These are phyloP conservation scores for Effrenium voratum DNA, from an alignment of 73 alveolate species.

Conservation along the genomic window DNA sequence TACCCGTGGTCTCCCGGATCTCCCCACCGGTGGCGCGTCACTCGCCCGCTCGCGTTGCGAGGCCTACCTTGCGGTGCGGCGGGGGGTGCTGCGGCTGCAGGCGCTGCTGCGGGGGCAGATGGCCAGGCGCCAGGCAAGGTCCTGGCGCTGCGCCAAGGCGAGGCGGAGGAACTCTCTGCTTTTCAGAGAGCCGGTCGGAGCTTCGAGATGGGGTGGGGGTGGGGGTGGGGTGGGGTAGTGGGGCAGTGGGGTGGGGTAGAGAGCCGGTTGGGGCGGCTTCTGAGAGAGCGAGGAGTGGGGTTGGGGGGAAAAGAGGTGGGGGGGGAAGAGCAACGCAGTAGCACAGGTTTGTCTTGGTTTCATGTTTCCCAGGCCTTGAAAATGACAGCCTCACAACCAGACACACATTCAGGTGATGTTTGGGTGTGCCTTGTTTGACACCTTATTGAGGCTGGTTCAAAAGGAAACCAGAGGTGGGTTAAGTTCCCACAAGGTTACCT, in stretches of 20 bases:
- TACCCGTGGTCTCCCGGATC: too few species aligned
- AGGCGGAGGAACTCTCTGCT: too few species aligned
- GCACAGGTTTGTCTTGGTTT: too few species aligned
- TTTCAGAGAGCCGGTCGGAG: neutral
- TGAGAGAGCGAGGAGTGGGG: neutral
- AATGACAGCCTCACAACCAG: too few species aligned
- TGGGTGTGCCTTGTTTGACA: too few species aligned
- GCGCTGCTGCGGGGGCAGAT: constrained; percentile 33
- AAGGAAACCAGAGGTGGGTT: too few species aligned
- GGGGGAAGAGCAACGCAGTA: neutral
- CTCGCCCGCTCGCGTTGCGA: neutral
- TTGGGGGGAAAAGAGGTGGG: neutral
- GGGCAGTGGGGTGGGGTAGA: neutral
- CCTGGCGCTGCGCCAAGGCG: constrained; percentile 41
- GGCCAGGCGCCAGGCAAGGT: constrained; percentile 23
- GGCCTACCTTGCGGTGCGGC: constrained; percentile 11
- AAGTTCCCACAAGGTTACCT: too few species aligned
- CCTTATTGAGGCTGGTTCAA: too few species aligned
- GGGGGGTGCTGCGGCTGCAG: constrained; percentile 27
- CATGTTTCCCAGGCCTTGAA: too few species aligned
- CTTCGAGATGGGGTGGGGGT: neutral
- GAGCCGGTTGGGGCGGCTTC: neutral
- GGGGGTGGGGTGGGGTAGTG: neutral
- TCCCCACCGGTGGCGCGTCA: too few species aligned
- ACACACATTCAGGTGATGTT: too few species aligned